Evolutionary conservation across 1,139 yeast genomes (phyloP), one percentile per base, ranked within the genome.

Genomic region (Scheffersomyces segobiensis): DNA sequence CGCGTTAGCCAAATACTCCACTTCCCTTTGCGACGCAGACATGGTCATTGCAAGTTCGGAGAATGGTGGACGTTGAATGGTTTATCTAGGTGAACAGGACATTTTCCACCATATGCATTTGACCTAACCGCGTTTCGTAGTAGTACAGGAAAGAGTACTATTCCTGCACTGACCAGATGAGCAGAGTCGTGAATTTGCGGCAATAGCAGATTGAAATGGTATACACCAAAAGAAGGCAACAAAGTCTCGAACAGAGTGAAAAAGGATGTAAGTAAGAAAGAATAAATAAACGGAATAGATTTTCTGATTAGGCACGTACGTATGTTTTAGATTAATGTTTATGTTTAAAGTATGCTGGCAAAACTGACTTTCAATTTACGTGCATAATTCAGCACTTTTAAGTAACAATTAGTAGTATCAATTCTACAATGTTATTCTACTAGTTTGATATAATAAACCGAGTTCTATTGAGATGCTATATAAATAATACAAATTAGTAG

Each of bases 1-100:
- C 51, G 68, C 67, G 17, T 59, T 55, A 3, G 81, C 67, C 49
- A 78, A 60, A 61, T 69, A 73, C 59, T 76, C 76, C 17, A 72
- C 70, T 62, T 76, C 78, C 21, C 62, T 58, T 32, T 62, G 62
- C 17, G 73, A 58, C 18, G 75, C 72, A 52, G 67, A 75, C 80
- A 76, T 78, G 46, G 81, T 77, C 80, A 76, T 76, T 24, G 42
- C 56, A 54, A 48, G 14, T 32, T 32, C 42, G 17, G 8, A 2
- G 3, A 32, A 12, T 32, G 42, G 42, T 32, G 42, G 3, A 32
- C 6, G 7, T 32, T 32, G 42, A 10, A 12, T 26, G 10, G 42
- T 5, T 32, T 32, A 14, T 32, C 42, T 32, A 32, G 17, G 5
- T 5, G 42, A 32, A 10, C 39, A 2, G 12, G 17, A 24, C 7